Base-by-base conservation (phyloP, 306 rosid genomes). In the Vicia sativa region DNA sequence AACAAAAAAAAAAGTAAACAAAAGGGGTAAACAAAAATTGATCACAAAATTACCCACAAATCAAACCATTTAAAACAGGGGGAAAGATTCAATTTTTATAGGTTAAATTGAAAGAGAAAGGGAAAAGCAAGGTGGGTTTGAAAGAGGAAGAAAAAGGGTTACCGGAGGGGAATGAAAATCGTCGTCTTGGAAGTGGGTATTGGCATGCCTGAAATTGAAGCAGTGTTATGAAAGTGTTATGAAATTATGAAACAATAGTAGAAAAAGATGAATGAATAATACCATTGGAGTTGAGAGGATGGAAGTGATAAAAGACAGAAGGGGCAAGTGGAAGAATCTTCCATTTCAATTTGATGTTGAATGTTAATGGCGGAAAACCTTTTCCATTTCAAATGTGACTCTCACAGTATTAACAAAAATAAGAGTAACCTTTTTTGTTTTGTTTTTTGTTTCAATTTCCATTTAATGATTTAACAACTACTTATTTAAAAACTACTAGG, bases 171-270 rank as follows among this genome's bases (percentile, higher is more conserved):
- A 43, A 38, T 46, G 39, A 28, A 25, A 45, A 16, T 65, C 43
- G 13, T 10, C 26, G 3, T 72, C 71, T 74, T 84, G 86, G 55
- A 88, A 91, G 77, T 91, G 97, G 71, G 77, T 38, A 67, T 91
- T 91, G 65, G 95, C 97, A 61, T 86, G 97, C 87, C 97, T 86
- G 83, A 56, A 79, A 21, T 59, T 72, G 54, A 48, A 65, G 6
- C 52, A 2, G n/a, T 45, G 65, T 42, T 25, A 54, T 19, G 2
- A 42, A 43, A 52, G 45, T 9, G 39, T 46, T 4, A 46, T 56
- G 11, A 56, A 45, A 73, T 15, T 31, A 70, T 6, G 44, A 73
- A 43, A 48, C 11, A 18, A 52, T 34, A 34, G 38, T 34, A 34
- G 16, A 35, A 42, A 1, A 50, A 42, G 39, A 29, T 26, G 41